phyloP scores from a whole-genome alignment of 805 yeast genomes.

The Metschnikowia aberdeeniae region DNA sequence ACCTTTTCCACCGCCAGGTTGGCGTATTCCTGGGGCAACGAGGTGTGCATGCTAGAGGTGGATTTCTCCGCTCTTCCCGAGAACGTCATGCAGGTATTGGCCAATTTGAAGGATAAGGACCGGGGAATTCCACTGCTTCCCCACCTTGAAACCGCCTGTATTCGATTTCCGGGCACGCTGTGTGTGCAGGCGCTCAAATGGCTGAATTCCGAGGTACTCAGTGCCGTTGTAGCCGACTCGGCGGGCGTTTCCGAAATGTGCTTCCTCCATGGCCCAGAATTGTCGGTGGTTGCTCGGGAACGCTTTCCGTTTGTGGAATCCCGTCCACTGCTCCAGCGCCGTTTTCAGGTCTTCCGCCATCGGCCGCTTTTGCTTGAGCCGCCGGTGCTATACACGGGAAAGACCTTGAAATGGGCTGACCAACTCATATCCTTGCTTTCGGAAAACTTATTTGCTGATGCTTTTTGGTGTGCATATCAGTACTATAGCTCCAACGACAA shows the following conservation, averaged over 20 bases:
- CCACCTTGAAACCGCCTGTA: conserved; percentile 19
- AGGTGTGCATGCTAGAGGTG: conserved; percentile 52
- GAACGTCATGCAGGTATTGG: conserved; percentile 23
- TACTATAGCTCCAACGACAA: conserved; percentile 46
- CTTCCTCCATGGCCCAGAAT: conserved; percentile 16
- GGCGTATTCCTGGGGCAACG: conserved; percentile 69
- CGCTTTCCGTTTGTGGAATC: conserved; percentile 35
- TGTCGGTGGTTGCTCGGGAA: conserved; percentile 3
- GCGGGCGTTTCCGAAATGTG: not conserved
- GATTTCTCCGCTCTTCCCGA: conserved; percentile 31
- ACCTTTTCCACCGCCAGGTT: conserved; percentile 35
- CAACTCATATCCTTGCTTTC: conserved; percentile 46
- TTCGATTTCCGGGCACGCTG: not conserved
- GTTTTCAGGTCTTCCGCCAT: conserved; percentile 23
- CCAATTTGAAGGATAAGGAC: conserved; percentile 36
- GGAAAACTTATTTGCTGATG: conserved; percentile 46
- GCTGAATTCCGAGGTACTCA: conserved; percentile 34
- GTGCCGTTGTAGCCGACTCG: conserved; percentile 17
- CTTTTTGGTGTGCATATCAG: conserved; percentile 51
- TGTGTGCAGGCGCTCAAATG: conserved; percentile 55
- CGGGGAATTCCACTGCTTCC: conserved; percentile 29
- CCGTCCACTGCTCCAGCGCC: conserved; percentile 20
- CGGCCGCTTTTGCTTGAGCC: conserved; percentile 20
- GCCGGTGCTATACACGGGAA: conserved; percentile 50
- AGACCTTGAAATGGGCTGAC: conserved; percentile 69